phyloP scores from a whole-genome alignment of 179 eudicot genomes.

The Sideroxylon spinosum region DNA sequence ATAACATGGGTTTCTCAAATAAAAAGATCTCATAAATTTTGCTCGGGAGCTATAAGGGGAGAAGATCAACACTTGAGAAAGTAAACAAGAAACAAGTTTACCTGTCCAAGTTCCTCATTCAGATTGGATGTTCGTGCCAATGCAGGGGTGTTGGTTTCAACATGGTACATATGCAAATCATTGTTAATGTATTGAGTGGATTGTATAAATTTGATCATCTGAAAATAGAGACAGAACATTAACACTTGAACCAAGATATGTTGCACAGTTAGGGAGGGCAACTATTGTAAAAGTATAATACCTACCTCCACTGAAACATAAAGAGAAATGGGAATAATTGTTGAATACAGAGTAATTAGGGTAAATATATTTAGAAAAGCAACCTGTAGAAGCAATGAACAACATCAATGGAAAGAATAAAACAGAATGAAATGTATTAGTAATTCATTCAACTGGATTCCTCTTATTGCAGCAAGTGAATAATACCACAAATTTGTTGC shows the following conservation, averaged over 20 bases:
- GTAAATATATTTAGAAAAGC: slow-evolving; percentile 81
- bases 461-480: slow-evolving; percentile 12
- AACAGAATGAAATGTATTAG: background rate
- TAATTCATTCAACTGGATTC: background rate
- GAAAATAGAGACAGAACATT: slow-evolving; percentile 24
- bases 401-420: slow-evolving; percentile 6
- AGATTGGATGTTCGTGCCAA: slow-evolving; percentile 95
- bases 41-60: background rate
- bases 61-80: background rate
- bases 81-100: slow-evolving; percentile 22
- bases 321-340: slow-evolving; percentile 95
- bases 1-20: background rate
- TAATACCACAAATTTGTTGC: slow-evolving; percentile 76
- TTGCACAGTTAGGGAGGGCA: background rate
- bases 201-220: slow-evolving; percentile 92
- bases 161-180: slow-evolving; percentile 89
- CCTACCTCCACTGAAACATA: slow-evolving; percentile 97
- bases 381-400: slow-evolving; percentile 47
- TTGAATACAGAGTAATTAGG: slow-evolving; percentile 88
- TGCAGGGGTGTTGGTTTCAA: slow-evolving; percentile 86
- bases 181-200: slow-evolving; percentile 89
- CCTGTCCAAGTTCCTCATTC: slow-evolving; percentile 99
- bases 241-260: background rate
- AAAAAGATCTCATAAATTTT: background rate
- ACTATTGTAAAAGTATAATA: slow-evolving; percentile 14